phyloP scores from a whole-genome alignment of 2,329 filamentous ascomycete genomes.

The Pseudocercospora crystallina region DNA sequence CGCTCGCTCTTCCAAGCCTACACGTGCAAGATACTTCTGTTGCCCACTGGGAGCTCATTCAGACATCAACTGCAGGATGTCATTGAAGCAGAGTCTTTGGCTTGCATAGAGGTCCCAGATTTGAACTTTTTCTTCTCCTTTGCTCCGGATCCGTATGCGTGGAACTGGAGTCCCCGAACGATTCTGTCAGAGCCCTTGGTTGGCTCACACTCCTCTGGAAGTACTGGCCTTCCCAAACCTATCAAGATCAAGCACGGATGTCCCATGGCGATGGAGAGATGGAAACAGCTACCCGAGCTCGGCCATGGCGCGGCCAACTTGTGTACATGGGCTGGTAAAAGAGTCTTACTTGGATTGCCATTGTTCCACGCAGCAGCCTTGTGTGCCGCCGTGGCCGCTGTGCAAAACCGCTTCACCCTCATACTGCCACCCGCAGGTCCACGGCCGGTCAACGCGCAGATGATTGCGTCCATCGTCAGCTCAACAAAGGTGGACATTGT shows the following conservation, averaged over 20 bases:
- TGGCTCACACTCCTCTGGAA: constrained; percentile 17
- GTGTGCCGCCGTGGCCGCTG: constrained; percentile 7
- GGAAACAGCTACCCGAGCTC: constrained; percentile 11
- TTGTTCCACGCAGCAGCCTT: constrained; percentile 16
- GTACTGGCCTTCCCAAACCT: constrained; percentile 19
- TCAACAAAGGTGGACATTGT: constrained; percentile 3
- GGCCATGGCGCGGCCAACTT: constrained; percentile 6
- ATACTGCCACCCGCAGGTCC: constrained; percentile 8
- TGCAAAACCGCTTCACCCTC: constrained; percentile 9
- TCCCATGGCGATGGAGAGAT: constrained; percentile 14
- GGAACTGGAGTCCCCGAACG: constrained; percentile 9
- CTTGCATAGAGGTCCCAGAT: constrained; percentile 14
- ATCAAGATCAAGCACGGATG: constrained; percentile 16
- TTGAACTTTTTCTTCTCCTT: constrained; percentile 16
- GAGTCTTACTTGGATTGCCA: constrained; percentile 9
- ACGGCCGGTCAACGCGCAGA: constrained; percentile 6
- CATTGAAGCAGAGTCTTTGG: constrained; percentile 12
- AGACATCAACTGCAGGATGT: constrained; percentile 7
- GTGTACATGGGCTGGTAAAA: constrained; percentile 11
- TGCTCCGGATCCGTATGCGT: constrained; percentile 8
- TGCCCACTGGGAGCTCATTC: constrained; percentile 5
- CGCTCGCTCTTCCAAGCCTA: constrained; percentile 17
- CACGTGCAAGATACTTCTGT: constrained; percentile 13
- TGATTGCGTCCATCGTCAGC: constrained; percentile 12
- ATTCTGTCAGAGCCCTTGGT: constrained; percentile 17